Percentiles rank a stretch among this genome's conserved stretches.
Evolutionary conservation across 805 yeast genomes (phyloP).

Genomic region (Spathaspora girioi): DNA sequence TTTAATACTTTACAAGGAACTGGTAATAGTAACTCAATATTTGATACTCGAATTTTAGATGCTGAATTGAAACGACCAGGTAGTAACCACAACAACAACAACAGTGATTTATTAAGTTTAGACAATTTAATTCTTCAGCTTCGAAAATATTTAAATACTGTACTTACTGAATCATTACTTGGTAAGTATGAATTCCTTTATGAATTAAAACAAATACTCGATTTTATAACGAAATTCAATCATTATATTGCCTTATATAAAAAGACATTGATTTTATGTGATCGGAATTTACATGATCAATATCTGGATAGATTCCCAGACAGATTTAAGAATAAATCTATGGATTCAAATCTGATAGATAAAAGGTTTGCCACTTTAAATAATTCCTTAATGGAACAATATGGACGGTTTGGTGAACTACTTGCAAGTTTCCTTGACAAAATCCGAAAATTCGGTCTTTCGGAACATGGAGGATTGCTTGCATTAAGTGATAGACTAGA

Average conservation of each 20-base stretch:
- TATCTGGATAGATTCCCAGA: constrained; percentile 29
- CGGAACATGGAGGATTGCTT: constrained; percentile 45
- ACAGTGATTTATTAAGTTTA: constrained; percentile 10
- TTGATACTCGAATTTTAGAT: constrained; percentile 13
- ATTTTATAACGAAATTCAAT: constrained; percentile 45
- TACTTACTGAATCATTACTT: constrained; percentile 62
- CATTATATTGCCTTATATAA: constrained; percentile 50
- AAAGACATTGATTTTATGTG: constrained; percentile 49
- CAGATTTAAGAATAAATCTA: constrained; percentile 35
- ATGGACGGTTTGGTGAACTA: constrained; percentile 41
- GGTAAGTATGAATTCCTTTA: constrained; percentile 55
- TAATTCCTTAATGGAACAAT: constrained; percentile 38
- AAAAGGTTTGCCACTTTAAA: constrained; percentile 40
- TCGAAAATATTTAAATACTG: constrained; percentile 57
- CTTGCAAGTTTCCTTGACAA: constrained; percentile 45
- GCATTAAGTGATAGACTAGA: constrained; percentile 42
- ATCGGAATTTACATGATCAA: constrained; percentile 42
- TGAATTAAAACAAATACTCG: constrained; percentile 42
- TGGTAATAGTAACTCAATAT: constrained; percentile 15
- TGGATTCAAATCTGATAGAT: constrained; percentile 36
- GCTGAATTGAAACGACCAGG: not conserved
- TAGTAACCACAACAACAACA: not conserved
- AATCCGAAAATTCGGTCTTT: constrained; percentile 45
- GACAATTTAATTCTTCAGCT: constrained; percentile 22
- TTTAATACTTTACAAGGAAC: constrained; percentile 5